Percentiles rank a stretch among this genome's conserved stretches.
Evolutionary conservation across 2,329 filamentous ascomycete genomes (phyloP).

Genomic region (Aphanoascus verrucosus): DNA sequence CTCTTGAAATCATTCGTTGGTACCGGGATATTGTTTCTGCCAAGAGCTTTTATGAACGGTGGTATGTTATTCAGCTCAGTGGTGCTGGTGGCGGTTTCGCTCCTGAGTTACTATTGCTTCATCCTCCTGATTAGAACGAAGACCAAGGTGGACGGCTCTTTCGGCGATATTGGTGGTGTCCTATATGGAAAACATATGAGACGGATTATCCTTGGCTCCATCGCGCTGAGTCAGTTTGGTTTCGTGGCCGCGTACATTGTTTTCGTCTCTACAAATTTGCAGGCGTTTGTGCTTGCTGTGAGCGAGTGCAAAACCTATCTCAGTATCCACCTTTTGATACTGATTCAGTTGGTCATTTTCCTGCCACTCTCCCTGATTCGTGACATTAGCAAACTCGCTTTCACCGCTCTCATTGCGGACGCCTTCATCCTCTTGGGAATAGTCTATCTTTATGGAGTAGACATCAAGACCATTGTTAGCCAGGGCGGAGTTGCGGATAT

Average conservation of each 20-base stretch:
- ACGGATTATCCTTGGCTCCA: conserved; percentile 73
- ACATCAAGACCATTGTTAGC: conserved; percentile 70
- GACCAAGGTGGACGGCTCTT: conserved; percentile 79
- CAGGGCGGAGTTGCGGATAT: conserved; percentile 71
- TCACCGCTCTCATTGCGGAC: conserved; percentile 87
- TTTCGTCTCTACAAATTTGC: conserved; percentile 89
- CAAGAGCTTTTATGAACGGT: conserved; percentile 85
- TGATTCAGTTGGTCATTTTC: conserved; percentile 94
- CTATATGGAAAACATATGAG: conserved; percentile 89
- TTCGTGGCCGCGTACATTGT: conserved; percentile 95
- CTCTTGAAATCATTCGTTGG: conserved; percentile 96
- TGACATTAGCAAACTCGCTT: conserved; percentile 94
- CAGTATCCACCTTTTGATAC: conserved; percentile 76
- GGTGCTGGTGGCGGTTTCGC: conserved; percentile 74
- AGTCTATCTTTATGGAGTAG: conserved; percentile 91
- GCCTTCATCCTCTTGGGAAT: conserved; percentile 88
- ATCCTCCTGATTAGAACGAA: conserved; percentile 83
- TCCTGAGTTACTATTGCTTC: conserved; percentile 93
- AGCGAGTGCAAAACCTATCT: conserved; percentile 77
- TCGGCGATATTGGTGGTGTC: conserved; percentile 89
- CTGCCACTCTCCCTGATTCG: conserved; percentile 84
- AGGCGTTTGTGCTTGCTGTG: conserved; percentile 88
- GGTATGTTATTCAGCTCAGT: conserved; percentile 95
- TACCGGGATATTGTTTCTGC: conserved; percentile 86
- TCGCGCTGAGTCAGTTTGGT: conserved; percentile 89